phyloP scores from a whole-genome alignment of 495 filamentous ascomycete species.

The Annulohypoxylon nitens region DNA sequence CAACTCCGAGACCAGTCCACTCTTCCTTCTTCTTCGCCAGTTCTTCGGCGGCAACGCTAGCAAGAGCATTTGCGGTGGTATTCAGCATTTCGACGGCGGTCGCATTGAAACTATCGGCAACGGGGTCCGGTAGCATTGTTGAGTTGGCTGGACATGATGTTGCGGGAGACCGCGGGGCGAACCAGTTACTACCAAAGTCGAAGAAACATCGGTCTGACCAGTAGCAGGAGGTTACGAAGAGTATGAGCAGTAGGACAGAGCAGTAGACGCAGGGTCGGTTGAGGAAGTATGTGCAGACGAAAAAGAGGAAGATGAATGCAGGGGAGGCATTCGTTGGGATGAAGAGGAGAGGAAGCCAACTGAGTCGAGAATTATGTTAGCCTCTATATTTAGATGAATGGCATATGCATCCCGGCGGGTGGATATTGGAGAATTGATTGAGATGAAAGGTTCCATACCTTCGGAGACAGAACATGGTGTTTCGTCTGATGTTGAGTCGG shows the following conservation, averaged over 20 bases:
- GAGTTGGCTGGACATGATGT: constrained; percentile 47
- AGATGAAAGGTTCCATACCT: constrained; percentile 63
- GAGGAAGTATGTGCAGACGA: constrained; percentile 89
- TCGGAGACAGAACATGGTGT: constrained; percentile 83
- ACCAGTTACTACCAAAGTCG: constrained; percentile 86
- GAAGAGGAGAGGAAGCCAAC: constrained; percentile 80
- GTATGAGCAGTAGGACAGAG: constrained; percentile 86
- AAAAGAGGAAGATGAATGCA: constrained; percentile 90
- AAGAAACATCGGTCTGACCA: constrained; percentile 93
- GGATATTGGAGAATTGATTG: not conserved
- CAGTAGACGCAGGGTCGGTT: constrained; percentile 93
- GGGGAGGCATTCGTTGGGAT: constrained; percentile 83
- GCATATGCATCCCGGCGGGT: not conserved
- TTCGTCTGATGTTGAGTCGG: constrained; percentile 49
- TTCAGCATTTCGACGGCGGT: constrained; percentile 73
- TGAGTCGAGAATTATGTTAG: constrained; percentile 44
- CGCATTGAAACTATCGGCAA: constrained; percentile 57
- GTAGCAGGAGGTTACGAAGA: constrained; percentile 90
- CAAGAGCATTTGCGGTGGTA: constrained; percentile 74
- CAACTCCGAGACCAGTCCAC: constrained; percentile 85
- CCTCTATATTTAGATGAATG: not conserved
- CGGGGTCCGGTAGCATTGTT: constrained; percentile 51
- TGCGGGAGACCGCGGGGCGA: constrained; percentile 69
- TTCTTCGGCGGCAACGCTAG: constrained; percentile 74
- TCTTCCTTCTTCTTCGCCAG: constrained; percentile 68